Conservation (phyloP, 2,329 filamentous ascomycete species). For the Exophiala calicioides region DNA sequence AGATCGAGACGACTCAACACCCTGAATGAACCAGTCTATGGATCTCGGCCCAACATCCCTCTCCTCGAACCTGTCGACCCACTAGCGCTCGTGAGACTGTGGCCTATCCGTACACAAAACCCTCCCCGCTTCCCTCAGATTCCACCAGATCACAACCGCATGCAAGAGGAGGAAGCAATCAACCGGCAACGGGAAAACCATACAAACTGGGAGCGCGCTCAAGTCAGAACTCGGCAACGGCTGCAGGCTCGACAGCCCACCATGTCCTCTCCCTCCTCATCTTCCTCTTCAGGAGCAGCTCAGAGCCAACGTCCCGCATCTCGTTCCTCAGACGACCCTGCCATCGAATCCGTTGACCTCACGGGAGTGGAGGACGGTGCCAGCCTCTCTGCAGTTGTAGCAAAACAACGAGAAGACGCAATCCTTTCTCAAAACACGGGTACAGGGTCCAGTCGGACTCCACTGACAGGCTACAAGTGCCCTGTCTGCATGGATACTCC, state of each 20-base stretch:
- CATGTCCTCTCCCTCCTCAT: constrained; percentile 19
- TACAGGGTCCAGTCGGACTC: constrained; percentile 36
- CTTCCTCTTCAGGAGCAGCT: constrained; percentile 11
- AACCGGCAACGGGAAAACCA: constrained; percentile 28
- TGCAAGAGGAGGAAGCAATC: constrained; percentile 25
- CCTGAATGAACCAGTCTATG: constrained; percentile 28
- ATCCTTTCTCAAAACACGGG: constrained; percentile 44
- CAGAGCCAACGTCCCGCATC: background rate
- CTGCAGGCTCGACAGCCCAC: constrained; percentile 4
- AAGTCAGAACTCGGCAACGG: constrained; percentile 21
- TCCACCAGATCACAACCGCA: constrained; percentile 5
- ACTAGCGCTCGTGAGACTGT: constrained; percentile 6
- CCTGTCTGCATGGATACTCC: constrained; percentile 66
- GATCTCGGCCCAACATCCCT: constrained; percentile 3
- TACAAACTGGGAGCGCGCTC: constrained; percentile 24
- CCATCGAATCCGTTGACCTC: constrained; percentile 54
- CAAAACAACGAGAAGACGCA: constrained; percentile 56
- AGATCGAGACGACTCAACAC: constrained; percentile 16
- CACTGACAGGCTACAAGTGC: constrained; percentile 55
- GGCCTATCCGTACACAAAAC: constrained; percentile 1
- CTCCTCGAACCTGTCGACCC: constrained; percentile 1
- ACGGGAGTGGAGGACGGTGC: constrained; percentile 45
- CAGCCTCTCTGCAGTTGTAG: constrained; percentile 47
- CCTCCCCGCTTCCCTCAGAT: constrained; percentile 8
- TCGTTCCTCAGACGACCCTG: constrained; percentile 5